A percentile compares a stretch with the other conserved stretches of the same genome.
Evolutionary conservation across 2,329 filamentous ascomycete genomes (phyloP).

Genomic region (Aspergillus sp.): DNA sequence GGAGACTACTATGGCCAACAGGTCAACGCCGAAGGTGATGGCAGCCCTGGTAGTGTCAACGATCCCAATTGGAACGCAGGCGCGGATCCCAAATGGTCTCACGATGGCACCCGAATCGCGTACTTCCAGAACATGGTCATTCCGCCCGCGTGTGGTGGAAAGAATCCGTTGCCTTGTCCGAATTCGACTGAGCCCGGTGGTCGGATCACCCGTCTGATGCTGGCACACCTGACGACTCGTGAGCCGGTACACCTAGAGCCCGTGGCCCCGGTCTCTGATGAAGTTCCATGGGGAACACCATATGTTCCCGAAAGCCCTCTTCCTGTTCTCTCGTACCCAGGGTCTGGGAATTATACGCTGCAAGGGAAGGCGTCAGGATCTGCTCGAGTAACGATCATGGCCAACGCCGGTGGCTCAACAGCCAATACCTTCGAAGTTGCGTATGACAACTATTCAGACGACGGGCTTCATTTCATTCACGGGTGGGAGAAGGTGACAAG

Average conservation of each 20-base stretch:
- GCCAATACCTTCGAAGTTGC: slow-evolving; percentile 31
- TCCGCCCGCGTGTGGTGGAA: slow-evolving; percentile 44
- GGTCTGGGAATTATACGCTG: slow-evolving; percentile 16
- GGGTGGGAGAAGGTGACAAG: slow-evolving; percentile 37
- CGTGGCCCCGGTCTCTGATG: slow-evolving; percentile 24
- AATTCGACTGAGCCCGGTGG: slow-evolving; percentile 40
- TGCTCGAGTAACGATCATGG: slow-evolving; percentile 8
- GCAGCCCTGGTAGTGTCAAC: slow-evolving; percentile 37
- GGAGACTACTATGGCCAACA: slow-evolving; percentile 46
- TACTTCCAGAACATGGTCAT: slow-evolving; percentile 44
- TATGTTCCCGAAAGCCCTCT: slow-evolving; percentile 6
- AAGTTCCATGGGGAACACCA: slow-evolving; percentile 18
- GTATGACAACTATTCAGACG: slow-evolving; percentile 41
- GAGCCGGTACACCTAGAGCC: slow-evolving; percentile 19
- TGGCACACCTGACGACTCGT: slow-evolving; percentile 39
- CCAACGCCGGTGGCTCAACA: not conserved
- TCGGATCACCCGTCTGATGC: slow-evolving; percentile 42
- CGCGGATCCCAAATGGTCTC: slow-evolving; percentile 40
- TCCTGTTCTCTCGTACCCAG: slow-evolving; percentile 2
- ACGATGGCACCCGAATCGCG: slow-evolving; percentile 43
- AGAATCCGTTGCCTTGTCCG: slow-evolving; percentile 44
- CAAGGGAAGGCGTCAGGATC: slow-evolving; percentile 11
- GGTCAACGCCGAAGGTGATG: slow-evolving; percentile 40
- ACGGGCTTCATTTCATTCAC: slow-evolving; percentile 30
- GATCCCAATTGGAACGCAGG: slow-evolving; percentile 51